Conservation (phyloP, 208 protist genomes). For the Sergeia podlipaevii region DNA sequence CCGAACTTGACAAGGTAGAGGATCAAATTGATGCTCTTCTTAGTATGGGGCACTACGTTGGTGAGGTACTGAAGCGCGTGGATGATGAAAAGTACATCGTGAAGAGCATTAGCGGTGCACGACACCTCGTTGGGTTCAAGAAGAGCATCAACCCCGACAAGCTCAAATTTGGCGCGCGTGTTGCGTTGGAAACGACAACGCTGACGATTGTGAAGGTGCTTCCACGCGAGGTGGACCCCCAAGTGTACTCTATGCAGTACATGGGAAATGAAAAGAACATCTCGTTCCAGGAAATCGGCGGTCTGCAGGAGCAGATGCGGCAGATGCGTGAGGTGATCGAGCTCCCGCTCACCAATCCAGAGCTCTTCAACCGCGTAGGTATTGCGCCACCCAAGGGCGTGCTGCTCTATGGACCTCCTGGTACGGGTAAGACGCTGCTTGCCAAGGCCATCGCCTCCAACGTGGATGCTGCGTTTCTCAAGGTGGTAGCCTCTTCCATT, state of each 20-base stretch:
- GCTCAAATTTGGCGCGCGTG: slow-evolving; percentile 95
- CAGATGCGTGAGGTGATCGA: slow-evolving; percentile 99
- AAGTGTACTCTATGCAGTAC: slow-evolving; percentile 99
- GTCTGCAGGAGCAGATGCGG: slow-evolving; percentile 97
- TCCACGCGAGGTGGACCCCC: slow-evolving; percentile 98
- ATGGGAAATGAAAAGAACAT: slow-evolving; percentile 94
- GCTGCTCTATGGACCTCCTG: slow-evolving; percentile 98
- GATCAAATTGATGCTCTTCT: slow-evolving; percentile 98
- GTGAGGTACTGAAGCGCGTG: slow-evolving; percentile 97
- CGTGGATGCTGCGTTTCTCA: slow-evolving; percentile 98
- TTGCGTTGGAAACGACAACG: slow-evolving; percentile 99
- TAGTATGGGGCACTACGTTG: slow-evolving; percentile 98
- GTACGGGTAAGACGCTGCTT: slow-evolving; percentile 96
- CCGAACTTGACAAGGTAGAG: slow-evolving; percentile 95
- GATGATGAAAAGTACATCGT: slow-evolving; percentile 97
- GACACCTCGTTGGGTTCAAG: slow-evolving; percentile 98
- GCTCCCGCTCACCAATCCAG: slow-evolving; percentile 98
- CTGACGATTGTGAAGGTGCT: slow-evolving; percentile 99
- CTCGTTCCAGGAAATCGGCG: slow-evolving; percentile 97
- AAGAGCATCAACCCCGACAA: slow-evolving; percentile 93
- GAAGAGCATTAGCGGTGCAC: slow-evolving; percentile 97
- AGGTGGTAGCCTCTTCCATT: slow-evolving; percentile 98
- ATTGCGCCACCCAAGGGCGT: slow-evolving; percentile 99
- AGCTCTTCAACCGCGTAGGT: slow-evolving; percentile 98
- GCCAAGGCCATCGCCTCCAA: slow-evolving; percentile 98